A percentile compares a stretch with the other conserved stretches of the same genome.
Conservation (phyloP, 768 basidiomycete species). For the Pulveroboletus sp. region DNA sequence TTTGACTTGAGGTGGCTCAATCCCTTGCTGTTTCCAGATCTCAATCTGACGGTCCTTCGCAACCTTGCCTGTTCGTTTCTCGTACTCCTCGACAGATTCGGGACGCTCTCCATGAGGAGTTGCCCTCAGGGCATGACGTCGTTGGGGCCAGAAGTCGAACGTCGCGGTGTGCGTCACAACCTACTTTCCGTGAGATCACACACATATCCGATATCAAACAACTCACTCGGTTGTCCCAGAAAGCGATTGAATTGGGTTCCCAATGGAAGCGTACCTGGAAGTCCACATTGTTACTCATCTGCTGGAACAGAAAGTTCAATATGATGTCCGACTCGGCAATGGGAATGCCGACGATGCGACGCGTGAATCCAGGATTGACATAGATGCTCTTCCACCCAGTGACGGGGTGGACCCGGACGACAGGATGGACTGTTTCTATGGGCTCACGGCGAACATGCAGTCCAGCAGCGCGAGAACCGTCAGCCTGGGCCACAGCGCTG, state of each 20-base stretch:
- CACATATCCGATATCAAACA: neutral
- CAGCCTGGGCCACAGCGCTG: conserved; percentile 74
- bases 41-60: conserved; percentile 75
- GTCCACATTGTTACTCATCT: conserved; percentile 68
- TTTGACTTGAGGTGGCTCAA: conserved; percentile 36
- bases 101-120: conserved; percentile 83
- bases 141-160: conserved; percentile 79
- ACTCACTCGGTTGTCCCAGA: conserved; percentile 83
- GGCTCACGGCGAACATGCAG: conserved; percentile 67
- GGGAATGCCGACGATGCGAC: conserved; percentile 73
- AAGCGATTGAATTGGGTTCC: conserved; percentile 73
- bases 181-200: conserved; percentile 30
- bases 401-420: conserved; percentile 81
- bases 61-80: conserved; percentile 55
- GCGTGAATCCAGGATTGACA: conserved; percentile 83
- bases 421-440: conserved; percentile 71
- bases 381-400: conserved; percentile 85
- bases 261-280: conserved; percentile 78
- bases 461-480: conserved; percentile 68
- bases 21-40: conserved; percentile 66
- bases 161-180: conserved; percentile 75
- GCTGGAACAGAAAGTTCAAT: conserved; percentile 66
- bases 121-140: conserved; percentile 74
- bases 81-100: conserved; percentile 71
- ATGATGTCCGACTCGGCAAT: conserved; percentile 81